phyloP scores from a whole-genome alignment of 768 basidiomycete genomes.

The Sarcomyxa edulis region DNA sequence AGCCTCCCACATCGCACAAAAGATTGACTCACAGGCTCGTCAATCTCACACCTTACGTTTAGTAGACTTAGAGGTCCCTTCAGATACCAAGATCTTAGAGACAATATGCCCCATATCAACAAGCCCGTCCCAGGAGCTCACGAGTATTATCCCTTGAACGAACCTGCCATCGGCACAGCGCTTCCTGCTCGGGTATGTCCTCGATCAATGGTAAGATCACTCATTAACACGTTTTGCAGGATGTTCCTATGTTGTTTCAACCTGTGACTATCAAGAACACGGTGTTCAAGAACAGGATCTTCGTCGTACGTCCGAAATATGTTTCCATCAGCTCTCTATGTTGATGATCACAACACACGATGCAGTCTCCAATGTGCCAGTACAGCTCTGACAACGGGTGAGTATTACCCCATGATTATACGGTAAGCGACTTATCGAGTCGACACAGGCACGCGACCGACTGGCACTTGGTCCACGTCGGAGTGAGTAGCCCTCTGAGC shows the following conservation, averaged over 20 bases:
- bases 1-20: too few relatives aligned
- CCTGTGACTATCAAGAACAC: conserved; percentile 56
- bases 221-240: conserved; percentile 27
- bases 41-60: too few relatives aligned
- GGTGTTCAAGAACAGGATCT: conserved; percentile 73
- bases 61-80: too few relatives aligned
- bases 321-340: neutral
- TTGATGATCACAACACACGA: neutral
- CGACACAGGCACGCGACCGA: conserved; percentile 74
- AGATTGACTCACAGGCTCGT: too few relatives aligned
- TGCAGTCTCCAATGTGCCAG: conserved; percentile 76
- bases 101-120: conserved; percentile 32
- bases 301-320: conserved; percentile 48
- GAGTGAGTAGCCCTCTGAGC: conserved; percentile 26
- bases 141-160: conserved; percentile 57
- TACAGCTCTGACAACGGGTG: conserved; percentile 74
- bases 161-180: conserved; percentile 46
- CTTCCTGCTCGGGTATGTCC: conserved; percentile 10
- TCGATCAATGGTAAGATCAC: neutral
- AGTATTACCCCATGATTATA: too few relatives aligned
- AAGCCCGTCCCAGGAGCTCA: conserved; percentile 40
- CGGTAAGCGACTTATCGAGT: too few relatives aligned
- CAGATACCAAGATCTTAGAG: too few relatives aligned
- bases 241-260: conserved; percentile 57
- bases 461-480: conserved; percentile 80